phyloP scores from a whole-genome alignment of 176 grass and related monocot species.

The Carex scoparia region DNA sequence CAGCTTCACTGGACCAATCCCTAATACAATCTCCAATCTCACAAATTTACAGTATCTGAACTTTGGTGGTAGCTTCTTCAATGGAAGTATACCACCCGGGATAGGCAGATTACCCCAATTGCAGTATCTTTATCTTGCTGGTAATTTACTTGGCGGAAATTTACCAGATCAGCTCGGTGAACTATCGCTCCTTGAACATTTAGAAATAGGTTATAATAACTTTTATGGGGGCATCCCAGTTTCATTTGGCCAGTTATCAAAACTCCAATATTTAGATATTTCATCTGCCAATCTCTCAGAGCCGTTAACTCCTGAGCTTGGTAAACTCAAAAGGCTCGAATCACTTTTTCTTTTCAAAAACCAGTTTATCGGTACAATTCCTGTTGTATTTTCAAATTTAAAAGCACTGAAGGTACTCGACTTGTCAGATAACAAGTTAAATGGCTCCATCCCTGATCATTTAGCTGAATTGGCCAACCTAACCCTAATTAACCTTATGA shows the following conservation, averaged over 20 bases:
- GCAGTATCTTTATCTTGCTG: slow-evolving; percentile 59
- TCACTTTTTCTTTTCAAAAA: slow-evolving; percentile 86
- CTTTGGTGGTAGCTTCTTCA: slow-evolving; percentile 75
- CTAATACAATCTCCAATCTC: slow-evolving; percentile 37
- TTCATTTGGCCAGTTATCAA: slow-evolving; percentile 34
- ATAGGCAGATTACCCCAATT: slow-evolving; percentile 30
- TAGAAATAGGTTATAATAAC: slow-evolving; percentile 76
- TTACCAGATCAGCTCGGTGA: slow-evolving; percentile 47
- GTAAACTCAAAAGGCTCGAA: slow-evolving; percentile 34
- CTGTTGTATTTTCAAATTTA: slow-evolving; percentile 30
- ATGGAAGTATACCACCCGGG: slow-evolving; percentile 43
- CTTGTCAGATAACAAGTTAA: slow-evolving; percentile 67
- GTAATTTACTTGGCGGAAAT: slow-evolving; percentile 46
- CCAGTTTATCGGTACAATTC: slow-evolving; percentile 44
- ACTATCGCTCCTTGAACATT: slow-evolving; percentile 36
- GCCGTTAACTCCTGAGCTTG: slow-evolving; percentile 37
- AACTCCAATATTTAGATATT: slow-evolving; percentile 61
- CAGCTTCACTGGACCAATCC: slow-evolving; percentile 56
- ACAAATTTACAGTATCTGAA: slow-evolving; percentile 43
- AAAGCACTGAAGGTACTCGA: slow-evolving; percentile 46
- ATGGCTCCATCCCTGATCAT: slow-evolving; percentile 41
- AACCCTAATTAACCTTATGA: slow-evolving; percentile 73
- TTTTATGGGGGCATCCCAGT: slow-evolving; percentile 32
- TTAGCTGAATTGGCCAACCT: slow-evolving; percentile 37
- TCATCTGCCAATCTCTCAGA: slow-evolving; percentile 53